Evolutionary conservation across 768 basidiomycete genomes (phyloP).

Genomic region (Trametes punicea): DNA sequence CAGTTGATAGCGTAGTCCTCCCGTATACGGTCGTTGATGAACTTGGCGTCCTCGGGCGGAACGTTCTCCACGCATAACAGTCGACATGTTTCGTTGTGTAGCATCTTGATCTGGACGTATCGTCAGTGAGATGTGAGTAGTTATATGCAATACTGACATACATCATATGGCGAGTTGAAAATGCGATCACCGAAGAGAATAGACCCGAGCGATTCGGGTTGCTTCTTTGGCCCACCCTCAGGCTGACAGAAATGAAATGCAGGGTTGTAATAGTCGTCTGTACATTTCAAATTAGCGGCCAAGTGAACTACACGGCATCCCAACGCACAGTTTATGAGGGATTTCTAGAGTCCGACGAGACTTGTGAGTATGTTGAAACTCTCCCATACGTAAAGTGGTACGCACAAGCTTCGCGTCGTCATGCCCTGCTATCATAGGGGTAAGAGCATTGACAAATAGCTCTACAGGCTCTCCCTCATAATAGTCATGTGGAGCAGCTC

Average conservation of each 20-base stretch:
- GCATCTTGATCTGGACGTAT: constrained; percentile 67
- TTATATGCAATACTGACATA: constrained; percentile 35
- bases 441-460: constrained; percentile 83
- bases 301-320: not conserved
- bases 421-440: constrained; percentile 71
- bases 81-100: constrained; percentile 71
- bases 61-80: constrained; percentile 65
- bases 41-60: constrained; percentile 70
- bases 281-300: constrained; percentile 1
- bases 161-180: constrained; percentile 85
- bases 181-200: constrained; percentile 97
- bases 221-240: constrained; percentile 61
- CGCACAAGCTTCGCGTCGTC: constrained; percentile 74
- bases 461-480: constrained; percentile 67
- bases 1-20: constrained; percentile 95
- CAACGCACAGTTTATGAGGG: constrained; percentile 77
- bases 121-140: constrained; percentile 3
- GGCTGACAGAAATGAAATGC: constrained; percentile 86
- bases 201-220: constrained; percentile 85
- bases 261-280: constrained; percentile 92
- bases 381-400: constrained; percentile 11
- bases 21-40: constrained; percentile 86
- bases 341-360: constrained; percentile 58
- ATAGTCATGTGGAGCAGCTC: constrained; percentile 87
- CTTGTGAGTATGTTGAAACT: constrained; percentile 1